Evolutionary conservation across 148 eudicot genomes (phyloP), one percentile per base, ranked within the genome.

Genomic region (Cornus controversa): DNA sequence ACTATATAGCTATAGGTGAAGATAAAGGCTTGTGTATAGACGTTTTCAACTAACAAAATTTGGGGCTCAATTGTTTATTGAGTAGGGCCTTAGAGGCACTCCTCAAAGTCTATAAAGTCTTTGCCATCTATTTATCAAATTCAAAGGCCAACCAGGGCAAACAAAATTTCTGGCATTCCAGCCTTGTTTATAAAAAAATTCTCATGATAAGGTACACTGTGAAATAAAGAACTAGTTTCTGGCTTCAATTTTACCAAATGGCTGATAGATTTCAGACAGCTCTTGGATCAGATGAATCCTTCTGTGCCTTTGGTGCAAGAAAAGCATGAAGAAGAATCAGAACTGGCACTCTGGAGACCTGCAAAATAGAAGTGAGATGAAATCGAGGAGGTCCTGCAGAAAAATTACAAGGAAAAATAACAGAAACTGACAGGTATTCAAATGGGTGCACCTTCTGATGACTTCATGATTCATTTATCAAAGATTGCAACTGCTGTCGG

Each of bases 391-490:
- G 4, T 60, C 20, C 6, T 3, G 25, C 24, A 60, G 64, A 60
- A 60, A 60, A 1, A 5, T 4, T 60, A 22, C 20, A 60, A 6
- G 64, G 24, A n/a, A 60, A 6, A 4, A 40, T 40, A 40, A 60
- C 1, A 60, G 8, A 7, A 18, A 60, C 22, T 60, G 24, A n/a
- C 8, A 60, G 20, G 64, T 22, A 22, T 5, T 18, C 8, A 0
- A 60, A 60, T 15, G 45, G 16, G n/a, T 37, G 42, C 40, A 60
- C 45, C 66, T 69, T 36, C 10, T 40, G 1, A 34, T 47, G 60
- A 57, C 66, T 42, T 85, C 79, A 94, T 69, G 79, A 82, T 27
- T 88, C 96, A 31, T 83, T 88, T 66, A 96, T 88, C 71, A 92
- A 84, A 63, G 90, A 83, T 23, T 72, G 91, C 87, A 93, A 77